Conservation (phyloP, 306 rosid genomes). For the Argentina anserina region DNA sequence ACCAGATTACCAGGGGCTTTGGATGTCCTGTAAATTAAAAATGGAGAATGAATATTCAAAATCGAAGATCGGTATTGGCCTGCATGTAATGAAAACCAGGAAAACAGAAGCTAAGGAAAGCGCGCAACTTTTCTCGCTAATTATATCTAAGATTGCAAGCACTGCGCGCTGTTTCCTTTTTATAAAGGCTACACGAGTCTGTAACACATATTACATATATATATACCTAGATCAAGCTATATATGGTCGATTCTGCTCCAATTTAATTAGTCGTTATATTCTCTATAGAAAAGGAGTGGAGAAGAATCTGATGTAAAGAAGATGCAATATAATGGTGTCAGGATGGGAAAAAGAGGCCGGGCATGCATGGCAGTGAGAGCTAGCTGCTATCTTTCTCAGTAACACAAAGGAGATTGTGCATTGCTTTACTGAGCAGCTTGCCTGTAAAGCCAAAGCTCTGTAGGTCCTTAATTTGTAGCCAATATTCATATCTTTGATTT, state of each 20-base stretch:
- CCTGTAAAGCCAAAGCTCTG: conserved; percentile 13
- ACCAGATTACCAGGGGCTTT: neutral
- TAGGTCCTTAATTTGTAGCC: conserved; percentile 15
- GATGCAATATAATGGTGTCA: conserved; percentile 14
- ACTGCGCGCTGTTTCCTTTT: conserved; percentile 6
- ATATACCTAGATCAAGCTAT: neutral
- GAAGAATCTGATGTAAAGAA: conserved; percentile 28
- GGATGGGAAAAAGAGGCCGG: conserved; percentile 15
- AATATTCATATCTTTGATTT: neutral
- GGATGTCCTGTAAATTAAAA: neutral
- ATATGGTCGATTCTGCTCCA: neutral
- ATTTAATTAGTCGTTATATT: neutral
- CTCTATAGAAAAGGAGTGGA: neutral
- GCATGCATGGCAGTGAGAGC: conserved; percentile 7
- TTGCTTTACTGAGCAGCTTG: conserved; percentile 26
- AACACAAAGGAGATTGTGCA: conserved; percentile 17
- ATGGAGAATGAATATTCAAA: conserved; percentile 5
- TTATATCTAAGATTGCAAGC: neutral
- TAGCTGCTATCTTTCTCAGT: neutral
- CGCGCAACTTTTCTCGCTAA: neutral
- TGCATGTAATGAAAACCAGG: conserved; percentile 8
- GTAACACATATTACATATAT: neutral
- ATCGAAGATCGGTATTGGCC: conserved; percentile 1
- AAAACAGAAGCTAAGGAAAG: conserved; percentile 1
- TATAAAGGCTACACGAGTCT: conserved; percentile 13